These are phyloP conservation scores for Poa annua DNA, from an alignment of 176 grass and related monocot genomes.

Conservation along the genomic window DNA sequence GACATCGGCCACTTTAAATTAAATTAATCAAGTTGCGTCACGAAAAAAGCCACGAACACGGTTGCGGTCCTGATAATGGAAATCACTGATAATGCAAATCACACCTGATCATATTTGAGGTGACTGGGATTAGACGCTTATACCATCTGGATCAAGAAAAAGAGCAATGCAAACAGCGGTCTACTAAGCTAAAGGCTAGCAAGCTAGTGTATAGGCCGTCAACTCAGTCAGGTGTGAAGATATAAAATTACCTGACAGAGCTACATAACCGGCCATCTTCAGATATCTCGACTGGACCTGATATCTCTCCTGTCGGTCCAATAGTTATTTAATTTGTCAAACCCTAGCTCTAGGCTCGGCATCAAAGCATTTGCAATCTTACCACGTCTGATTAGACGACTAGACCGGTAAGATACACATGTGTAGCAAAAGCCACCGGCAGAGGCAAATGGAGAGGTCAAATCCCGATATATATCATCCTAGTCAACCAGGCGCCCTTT, in stretches of 20 bases:
- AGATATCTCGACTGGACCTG: conserved; percentile 2
- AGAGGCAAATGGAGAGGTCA: conserved; percentile 13
- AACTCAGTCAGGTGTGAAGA: background rate
- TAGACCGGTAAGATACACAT: conserved; percentile 38
- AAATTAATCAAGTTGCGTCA: conserved; percentile 13
- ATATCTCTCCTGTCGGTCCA: background rate
- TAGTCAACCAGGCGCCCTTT: conserved; percentile 39
- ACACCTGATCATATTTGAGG: background rate
- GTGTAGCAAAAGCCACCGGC: conserved; percentile 45
- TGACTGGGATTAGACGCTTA: conserved; percentile 2
- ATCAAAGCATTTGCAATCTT: background rate
- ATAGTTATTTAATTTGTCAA: background rate
- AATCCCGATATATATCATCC: conserved; percentile 9
- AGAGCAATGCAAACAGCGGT: background rate
- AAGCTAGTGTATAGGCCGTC: conserved; percentile 1
- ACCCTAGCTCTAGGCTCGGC: too few species aligned
- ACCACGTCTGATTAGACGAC: background rate
- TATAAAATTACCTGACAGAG: conserved; percentile 10
- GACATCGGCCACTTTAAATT: background rate
- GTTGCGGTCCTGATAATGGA: background rate
- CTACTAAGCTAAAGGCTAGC: background rate
- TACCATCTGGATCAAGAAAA: conserved; percentile 17
- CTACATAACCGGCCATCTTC: conserved; percentile 18
- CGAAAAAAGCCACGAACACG: background rate
- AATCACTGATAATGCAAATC: conserved; percentile 17